These are phyloP conservation scores for Jaenimonas drosophilae DNA, from an alignment of 208 protist genomes.

Conservation along the genomic window DNA sequence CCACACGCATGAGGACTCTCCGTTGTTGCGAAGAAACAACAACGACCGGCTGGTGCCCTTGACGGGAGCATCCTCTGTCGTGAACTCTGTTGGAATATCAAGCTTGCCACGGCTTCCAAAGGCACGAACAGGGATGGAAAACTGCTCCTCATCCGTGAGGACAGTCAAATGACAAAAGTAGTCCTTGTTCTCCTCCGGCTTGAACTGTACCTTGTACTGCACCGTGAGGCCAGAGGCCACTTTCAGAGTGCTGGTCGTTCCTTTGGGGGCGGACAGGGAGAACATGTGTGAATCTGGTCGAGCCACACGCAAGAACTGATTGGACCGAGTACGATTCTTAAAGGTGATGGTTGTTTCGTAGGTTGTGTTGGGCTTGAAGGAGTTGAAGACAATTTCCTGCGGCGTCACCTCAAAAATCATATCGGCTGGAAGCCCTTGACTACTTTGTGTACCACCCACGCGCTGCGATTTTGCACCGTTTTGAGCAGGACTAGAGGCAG, in stretches of 20 bases:
- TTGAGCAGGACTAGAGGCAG: no score
- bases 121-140: constrained; percentile 81
- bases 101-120: constrained; percentile 74
- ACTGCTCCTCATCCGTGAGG: constrained; percentile 79
- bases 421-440: neutral
- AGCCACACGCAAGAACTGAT: constrained; percentile 77
- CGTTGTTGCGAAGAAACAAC: constrained; percentile 89
- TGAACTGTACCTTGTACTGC: constrained; percentile 79
- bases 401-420: constrained; percentile 75
- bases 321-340: constrained; percentile 73
- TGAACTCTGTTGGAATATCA: constrained; percentile 64
- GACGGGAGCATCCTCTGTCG: constrained; percentile 61
- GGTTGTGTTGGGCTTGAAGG: constrained; percentile 56
- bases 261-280: constrained; percentile 40
- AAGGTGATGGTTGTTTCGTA: constrained; percentile 69
- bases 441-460: neutral
- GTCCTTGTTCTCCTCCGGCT: constrained; percentile 57
- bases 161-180: constrained; percentile 80
- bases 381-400: constrained; percentile 63
- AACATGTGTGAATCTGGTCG: constrained; percentile 66
- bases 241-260: constrained; percentile 47
- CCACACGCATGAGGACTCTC: constrained; percentile 43
- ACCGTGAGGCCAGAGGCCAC: constrained; percentile 88
- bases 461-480: constrained; percentile 2
- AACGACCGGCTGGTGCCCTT: constrained; percentile 46